Percentiles rank a stretch among this genome's conserved stretches.
phyloP scores from a whole-genome alignment of 495 filamentous ascomycete genomes.

The Neurospora sp. region DNA sequence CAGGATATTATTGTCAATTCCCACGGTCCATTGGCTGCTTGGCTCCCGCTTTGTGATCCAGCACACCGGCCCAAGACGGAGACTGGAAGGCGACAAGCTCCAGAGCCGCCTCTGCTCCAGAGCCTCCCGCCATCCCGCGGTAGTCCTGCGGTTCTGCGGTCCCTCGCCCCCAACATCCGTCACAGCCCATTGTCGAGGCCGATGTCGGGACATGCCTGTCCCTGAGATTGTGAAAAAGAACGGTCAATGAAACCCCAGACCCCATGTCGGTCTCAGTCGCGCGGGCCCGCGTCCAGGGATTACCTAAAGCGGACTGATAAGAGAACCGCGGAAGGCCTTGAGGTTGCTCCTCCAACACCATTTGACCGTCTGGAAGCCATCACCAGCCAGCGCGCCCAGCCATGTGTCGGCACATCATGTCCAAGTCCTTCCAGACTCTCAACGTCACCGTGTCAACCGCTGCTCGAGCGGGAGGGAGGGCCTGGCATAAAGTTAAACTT shows the following conservation, averaged over 20 bases:
- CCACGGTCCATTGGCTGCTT: not conserved
- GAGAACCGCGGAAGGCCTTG: not conserved
- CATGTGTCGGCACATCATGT: not conserved
- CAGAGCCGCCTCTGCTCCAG: not conserved
- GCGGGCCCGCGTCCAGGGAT: constrained; percentile 6
- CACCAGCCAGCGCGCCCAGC: not conserved
- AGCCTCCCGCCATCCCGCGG: not conserved
- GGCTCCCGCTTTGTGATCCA: not conserved
- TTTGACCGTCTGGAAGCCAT: not conserved
- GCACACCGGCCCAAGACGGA: not conserved
- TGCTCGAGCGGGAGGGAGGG: not conserved
- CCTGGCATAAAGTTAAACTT: not conserved
- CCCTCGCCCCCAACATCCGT: not conserved
- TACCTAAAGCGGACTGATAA: constrained; percentile 28
- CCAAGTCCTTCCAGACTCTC: not conserved
- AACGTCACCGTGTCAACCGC: not conserved
- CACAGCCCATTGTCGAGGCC: constrained; percentile 3
- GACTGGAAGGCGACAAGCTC: not conserved
- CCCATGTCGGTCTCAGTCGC: too few relatives aligned
- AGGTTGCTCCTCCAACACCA: not conserved
- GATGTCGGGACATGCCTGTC: constrained; percentile 13
- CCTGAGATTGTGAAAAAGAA: constrained; percentile 9
- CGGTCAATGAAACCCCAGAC: constrained; percentile 1
- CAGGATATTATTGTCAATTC: not conserved
- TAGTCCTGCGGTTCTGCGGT: not conserved